phyloP scores from a whole-genome alignment of 805 yeast genomes.

The Zygoascus flipseniorum region DNA sequence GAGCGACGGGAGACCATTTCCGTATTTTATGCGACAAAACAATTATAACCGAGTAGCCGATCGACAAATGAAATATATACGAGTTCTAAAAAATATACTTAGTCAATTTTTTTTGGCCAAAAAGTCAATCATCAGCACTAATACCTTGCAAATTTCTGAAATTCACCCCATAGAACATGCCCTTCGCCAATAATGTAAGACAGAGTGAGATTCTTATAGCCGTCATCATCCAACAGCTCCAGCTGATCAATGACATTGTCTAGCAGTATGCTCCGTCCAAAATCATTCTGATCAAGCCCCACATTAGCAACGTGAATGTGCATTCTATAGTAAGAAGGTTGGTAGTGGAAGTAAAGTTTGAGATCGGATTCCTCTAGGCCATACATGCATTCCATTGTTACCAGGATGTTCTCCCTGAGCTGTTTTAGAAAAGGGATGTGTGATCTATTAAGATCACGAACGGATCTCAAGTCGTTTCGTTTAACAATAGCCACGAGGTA shows the following conservation, averaged over 20 bases:
- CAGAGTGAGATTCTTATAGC: slow-evolving; percentile 49
- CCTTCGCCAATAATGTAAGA: slow-evolving; percentile 66
- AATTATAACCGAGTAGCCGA: too few species aligned
- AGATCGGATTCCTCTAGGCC: slow-evolving; percentile 47
- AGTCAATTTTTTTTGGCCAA: too few species aligned
- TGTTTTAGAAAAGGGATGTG: slow-evolving; percentile 53
- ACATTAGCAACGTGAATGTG: slow-evolving; percentile 85
- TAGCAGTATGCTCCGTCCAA: slow-evolving; percentile 73
- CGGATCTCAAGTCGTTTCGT: slow-evolving; percentile 56
- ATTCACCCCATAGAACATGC: slow-evolving; percentile 57
- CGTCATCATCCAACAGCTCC: slow-evolving; percentile 42
- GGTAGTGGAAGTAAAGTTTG: slow-evolving; percentile 78
- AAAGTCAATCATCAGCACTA: too few species aligned
- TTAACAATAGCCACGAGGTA: slow-evolving; percentile 73
- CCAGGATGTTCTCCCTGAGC: slow-evolving; percentile 38
- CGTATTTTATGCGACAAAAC: too few species aligned
- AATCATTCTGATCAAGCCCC: slow-evolving; percentile 58
- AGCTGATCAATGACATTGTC: slow-evolving; percentile 77
- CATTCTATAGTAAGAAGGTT: slow-evolving; percentile 93
- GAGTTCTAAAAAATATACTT: too few species aligned
- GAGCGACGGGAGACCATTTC: too few species aligned
- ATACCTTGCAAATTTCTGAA: not conserved
- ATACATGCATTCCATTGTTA: slow-evolving; percentile 41
- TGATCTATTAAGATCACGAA: slow-evolving; percentile 59
- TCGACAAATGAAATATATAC: too few species aligned